These are phyloP conservation scores for Microthyrium microscopicum DNA, from an alignment of 2,329 filamentous ascomycete species.

Conservation along the genomic window DNA sequence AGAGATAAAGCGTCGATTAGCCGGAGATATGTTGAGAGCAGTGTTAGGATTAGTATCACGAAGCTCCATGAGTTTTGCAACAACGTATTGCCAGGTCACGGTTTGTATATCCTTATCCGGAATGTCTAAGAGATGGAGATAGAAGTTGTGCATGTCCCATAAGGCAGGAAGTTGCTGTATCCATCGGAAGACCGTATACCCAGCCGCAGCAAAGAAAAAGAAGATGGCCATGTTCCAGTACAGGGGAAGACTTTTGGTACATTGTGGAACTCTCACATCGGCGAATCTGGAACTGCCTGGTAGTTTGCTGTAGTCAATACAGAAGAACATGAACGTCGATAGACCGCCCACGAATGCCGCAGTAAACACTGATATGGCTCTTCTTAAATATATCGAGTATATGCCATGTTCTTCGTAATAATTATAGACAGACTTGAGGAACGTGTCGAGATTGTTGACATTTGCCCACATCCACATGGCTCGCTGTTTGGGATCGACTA, in stretches of 20 bases:
- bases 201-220: conserved; percentile 73
- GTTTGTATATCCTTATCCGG: conserved; percentile 81
- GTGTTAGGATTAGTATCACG: conserved; percentile 80
- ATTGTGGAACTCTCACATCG: conserved; percentile 53
- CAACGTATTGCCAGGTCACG: conserved; percentile 83
- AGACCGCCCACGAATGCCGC: conserved; percentile 70
- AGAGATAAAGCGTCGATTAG: conserved; percentile 47
- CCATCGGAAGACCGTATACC: conserved; percentile 62
- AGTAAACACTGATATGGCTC: conserved; percentile 57
- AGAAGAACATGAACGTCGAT: conserved; percentile 69
- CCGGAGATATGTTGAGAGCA: conserved; percentile 41
- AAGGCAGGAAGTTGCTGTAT: conserved; percentile 58
- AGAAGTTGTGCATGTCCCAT: conserved; percentile 70
- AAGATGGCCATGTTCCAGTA: conserved; percentile 65
- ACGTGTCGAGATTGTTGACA: conserved; percentile 74
- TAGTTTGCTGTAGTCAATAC: conserved; percentile 64
- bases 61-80: conserved; percentile 67
- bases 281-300: conserved; percentile 44
- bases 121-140: conserved; percentile 64
- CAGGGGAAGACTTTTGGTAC: conserved; percentile 57
- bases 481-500: conserved; percentile 48
- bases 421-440: conserved; percentile 64
- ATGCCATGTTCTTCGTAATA: conserved; percentile 53
- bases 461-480: conserved; percentile 91
- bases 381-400: conserved; percentile 64